phyloP scores from a whole-genome alignment of 1,139 yeast genomes.

The Hyphopichia burtonii region DNA sequence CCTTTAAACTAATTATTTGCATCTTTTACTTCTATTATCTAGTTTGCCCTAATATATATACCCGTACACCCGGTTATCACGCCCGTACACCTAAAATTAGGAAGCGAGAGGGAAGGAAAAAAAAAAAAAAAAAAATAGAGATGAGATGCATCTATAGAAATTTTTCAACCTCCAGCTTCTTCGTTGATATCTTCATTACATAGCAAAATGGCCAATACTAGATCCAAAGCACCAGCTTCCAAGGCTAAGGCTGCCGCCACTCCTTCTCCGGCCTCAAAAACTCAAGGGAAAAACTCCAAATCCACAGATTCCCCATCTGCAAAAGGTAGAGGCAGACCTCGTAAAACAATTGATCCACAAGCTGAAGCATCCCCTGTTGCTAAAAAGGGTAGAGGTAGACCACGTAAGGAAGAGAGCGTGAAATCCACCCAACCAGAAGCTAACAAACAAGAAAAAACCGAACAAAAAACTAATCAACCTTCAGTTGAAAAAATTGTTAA shows the following conservation, averaged over 20 bases:
- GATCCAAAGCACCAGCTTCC: slow-evolving; percentile 1
- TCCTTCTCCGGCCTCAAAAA: background rate
- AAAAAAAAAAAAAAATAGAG: background rate
- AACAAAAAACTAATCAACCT: background rate
- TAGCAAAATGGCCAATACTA: slow-evolving; percentile 5
- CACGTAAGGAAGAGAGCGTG: background rate
- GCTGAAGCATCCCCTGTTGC: background rate
- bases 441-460: background rate
- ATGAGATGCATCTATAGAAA: background rate
- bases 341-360: background rate
- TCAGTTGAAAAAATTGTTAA: background rate
- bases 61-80: no score
- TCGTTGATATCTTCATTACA: no score
- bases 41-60: no score
- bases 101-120: background rate
- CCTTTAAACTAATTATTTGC: slow-evolving; percentile 6
- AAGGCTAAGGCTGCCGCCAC: background rate
- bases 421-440: background rate
- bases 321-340: slow-evolving; percentile 1
- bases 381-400: slow-evolving; percentile 1
- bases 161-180: background rate
- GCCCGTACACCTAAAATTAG: background rate
- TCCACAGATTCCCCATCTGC: background rate
- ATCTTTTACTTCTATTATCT: background rate
- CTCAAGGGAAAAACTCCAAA: background rate